These are phyloP conservation scores for Guadua angustifolia DNA, from an alignment of 176 grass and related monocot genomes.

Conservation along the genomic window DNA sequence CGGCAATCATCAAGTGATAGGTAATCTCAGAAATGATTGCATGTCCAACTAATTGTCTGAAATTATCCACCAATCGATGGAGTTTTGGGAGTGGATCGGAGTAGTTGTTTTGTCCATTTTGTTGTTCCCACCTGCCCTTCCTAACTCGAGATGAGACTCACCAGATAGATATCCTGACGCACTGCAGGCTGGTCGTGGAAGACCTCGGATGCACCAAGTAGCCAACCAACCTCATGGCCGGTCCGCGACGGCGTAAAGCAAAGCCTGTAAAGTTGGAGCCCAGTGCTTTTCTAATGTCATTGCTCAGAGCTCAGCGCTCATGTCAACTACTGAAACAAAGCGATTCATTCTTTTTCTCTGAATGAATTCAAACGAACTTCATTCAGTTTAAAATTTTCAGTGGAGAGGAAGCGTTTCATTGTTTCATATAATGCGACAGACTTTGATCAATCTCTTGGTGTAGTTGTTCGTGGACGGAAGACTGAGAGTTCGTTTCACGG, in stretches of 20 bases:
- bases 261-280: neutral
- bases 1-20: constrained; percentile 9
- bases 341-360: no score
- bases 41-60: neutral
- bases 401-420: neutral
- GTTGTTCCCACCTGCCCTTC: constrained; percentile 59
- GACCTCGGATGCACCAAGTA: constrained; percentile 23
- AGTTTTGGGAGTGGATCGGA: no score
- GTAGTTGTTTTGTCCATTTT: neutral
- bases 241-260: constrained; percentile 30
- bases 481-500: no score
- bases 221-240: constrained; percentile 39
- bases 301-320: neutral
- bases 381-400: no score
- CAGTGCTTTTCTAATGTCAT: neutral
- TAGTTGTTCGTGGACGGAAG: no score
- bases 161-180: constrained; percentile 24
- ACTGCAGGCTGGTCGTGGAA: neutral
- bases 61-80: no score
- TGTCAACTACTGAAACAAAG: neutral
- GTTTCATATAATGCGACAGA: neutral
- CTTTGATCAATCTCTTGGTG: no score
- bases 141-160: constrained; percentile 39
- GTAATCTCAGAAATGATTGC: constrained; percentile 21
- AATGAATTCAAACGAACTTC: neutral